Evolutionary conservation across 768 basidiomycete species (phyloP).

Genomic region (Agaricus blazei): DNA sequence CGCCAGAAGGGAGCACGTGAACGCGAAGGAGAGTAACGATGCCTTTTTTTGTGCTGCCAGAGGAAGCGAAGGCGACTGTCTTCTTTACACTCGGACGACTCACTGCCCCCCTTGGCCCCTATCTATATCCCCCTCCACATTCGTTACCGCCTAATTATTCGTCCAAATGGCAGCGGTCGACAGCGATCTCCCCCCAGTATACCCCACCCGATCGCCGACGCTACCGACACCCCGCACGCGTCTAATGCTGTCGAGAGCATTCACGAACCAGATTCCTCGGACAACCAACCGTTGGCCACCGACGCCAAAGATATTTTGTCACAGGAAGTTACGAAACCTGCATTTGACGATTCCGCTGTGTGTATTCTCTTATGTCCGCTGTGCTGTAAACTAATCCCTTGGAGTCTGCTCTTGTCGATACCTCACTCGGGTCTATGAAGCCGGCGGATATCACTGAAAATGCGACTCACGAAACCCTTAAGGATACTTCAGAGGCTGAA

Average conservation of each 20-base stretch:
- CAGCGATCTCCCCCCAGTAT: not conserved
- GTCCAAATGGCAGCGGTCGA: conserved; percentile 4
- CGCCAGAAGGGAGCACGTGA: conserved; percentile 4
- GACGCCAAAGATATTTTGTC: not conserved
- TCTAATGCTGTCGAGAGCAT: not conserved
- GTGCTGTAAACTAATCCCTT: not conserved
- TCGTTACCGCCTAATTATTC: conserved; percentile 13
- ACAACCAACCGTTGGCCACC: not conserved
- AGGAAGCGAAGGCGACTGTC: conserved; percentile 5
- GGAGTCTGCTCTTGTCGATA: not conserved
- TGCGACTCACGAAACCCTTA: not conserved
- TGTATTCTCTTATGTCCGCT: not conserved
- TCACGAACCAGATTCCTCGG: not conserved
- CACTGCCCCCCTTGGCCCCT: not conserved
- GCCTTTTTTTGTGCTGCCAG: conserved; percentile 6
- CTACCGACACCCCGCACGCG: conserved; percentile 1
- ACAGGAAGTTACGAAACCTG: not conserved
- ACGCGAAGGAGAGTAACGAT: conserved; percentile 4
- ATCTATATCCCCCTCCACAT: conserved; percentile 1
- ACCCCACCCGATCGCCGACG: conserved; percentile 1
- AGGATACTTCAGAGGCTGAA: not conserved
- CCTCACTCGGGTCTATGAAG: not conserved
- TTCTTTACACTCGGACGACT: conserved; percentile 2
- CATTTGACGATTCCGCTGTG: conserved; percentile 1
- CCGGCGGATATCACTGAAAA: not conserved